A percentile compares a stretch with the other conserved stretches of the same genome.
Evolutionary conservation across 2,329 filamentous ascomycete genomes (phyloP).

Genomic region (Chalara sp.): DNA sequence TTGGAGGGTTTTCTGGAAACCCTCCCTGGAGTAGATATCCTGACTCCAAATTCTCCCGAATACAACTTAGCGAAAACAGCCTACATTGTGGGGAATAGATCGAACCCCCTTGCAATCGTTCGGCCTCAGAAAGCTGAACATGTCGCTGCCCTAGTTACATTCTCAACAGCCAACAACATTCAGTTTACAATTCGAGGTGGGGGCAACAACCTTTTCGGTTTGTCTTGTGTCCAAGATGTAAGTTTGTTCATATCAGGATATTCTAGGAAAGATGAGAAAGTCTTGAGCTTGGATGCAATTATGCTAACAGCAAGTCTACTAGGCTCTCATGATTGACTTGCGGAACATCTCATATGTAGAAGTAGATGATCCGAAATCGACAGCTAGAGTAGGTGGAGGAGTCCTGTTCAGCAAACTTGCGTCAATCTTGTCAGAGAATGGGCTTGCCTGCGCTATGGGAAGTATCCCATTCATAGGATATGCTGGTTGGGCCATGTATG

Average conservation of each 20-base stretch:
- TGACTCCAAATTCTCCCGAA: slow-evolving; percentile 7
- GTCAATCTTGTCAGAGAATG: slow-evolving; percentile 21
- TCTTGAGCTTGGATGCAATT: not conserved
- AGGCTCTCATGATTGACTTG: slow-evolving; percentile 30
- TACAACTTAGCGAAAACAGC: slow-evolving; percentile 6
- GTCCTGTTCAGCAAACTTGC: slow-evolving; percentile 26
- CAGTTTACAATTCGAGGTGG: slow-evolving; percentile 24
- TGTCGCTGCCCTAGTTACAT: slow-evolving; percentile 18
- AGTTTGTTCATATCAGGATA: not conserved
- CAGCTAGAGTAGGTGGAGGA: slow-evolving; percentile 31
- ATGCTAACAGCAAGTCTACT: slow-evolving; percentile 10
- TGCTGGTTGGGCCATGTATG: slow-evolving; percentile 29
- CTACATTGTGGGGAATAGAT: slow-evolving; percentile 8
- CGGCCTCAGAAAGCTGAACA: slow-evolving; percentile 22
- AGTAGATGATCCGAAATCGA: slow-evolving; percentile 21
- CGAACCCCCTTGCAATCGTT: slow-evolving; percentile 16
- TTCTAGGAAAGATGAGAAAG: not conserved
- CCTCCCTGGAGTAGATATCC: slow-evolving; percentile 7
- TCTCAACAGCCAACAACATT: slow-evolving; percentile 12
- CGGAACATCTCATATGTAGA: slow-evolving; percentile 29
- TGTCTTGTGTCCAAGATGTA: slow-evolving; percentile 19
- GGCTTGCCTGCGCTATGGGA: slow-evolving; percentile 24
- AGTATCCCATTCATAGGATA: slow-evolving; percentile 26
- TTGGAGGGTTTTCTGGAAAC: slow-evolving; percentile 7
- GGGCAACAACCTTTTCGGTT: slow-evolving; percentile 30